Base-by-base conservation (phyloP, 345 rosid species). In the Rhizophora mangle region DNA sequence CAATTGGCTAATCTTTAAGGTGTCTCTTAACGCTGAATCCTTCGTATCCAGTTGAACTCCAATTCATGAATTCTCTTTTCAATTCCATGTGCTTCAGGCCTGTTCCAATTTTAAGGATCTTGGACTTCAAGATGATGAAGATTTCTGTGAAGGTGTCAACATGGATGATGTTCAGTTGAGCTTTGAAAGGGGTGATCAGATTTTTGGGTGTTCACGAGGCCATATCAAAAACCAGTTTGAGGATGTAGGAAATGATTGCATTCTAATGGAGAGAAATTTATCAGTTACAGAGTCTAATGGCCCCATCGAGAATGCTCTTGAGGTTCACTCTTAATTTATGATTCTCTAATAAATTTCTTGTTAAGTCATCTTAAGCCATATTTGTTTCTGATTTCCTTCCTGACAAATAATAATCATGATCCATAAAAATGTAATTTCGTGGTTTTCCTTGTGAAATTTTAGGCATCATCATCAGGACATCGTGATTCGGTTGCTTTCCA, bases 381-480 rank as follows among this genome's bases (percentile, higher is more conserved):
- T 52, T 2, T 67, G 18, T 68, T 58, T 52, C 34, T 63, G 19
- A 43, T 43, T 13, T 43, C 15, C 49, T 43, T 19, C 49, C 49
- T 43, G 49, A 13, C 16, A 43, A 43, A 43, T 43, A 0, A 19
- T 43, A 13, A 43, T 43, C 49, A 43, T 43, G 19, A 43, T 43
- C 49, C 15, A 43, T 13, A 43, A 43, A 39, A 43, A 43, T 43
- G 49, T 43, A 43, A 43, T 43, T 1, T 1, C 4, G 1, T 39
- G 47, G 47, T 39, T 39, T 39, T 39, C 63, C 13, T 63, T 73
- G 8, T 75, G 29, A 74, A 20, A 61, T 70, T 66, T 9, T 74
- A 92, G 97, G 84, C 76, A 71, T 69, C 86, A 30, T 80, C 92
- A 68, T 70, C 85, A 21, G 85, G 75, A 60, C 82, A 83, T 20